Conservation (phyloP, 345 rosid species). For the Populus nigra region DNA sequence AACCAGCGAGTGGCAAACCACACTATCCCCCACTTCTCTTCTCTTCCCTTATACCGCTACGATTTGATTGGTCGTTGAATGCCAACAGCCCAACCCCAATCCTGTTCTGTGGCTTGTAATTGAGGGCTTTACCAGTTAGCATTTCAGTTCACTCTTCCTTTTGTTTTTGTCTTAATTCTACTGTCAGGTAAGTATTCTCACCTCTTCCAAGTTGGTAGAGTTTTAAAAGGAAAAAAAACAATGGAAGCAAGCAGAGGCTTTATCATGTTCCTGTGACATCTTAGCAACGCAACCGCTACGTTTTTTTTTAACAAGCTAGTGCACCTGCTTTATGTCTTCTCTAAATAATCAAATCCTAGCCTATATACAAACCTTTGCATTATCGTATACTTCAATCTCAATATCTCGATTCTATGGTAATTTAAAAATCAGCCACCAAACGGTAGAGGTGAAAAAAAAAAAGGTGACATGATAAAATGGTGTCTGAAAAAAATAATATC, state of each 20-base stretch:
- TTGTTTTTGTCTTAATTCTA: too few relatives aligned
- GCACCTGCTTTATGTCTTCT: background rate
- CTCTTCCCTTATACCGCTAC: background rate
- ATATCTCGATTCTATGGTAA: too few relatives aligned
- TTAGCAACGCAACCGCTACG: too few relatives aligned
- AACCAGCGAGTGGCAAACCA: background rate
- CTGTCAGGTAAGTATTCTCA: too few relatives aligned
- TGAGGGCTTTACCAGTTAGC: too few relatives aligned
- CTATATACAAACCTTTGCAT: too few relatives aligned
- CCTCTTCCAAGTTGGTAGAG: too few relatives aligned
- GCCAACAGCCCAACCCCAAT: background rate
- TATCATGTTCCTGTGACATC: too few relatives aligned
- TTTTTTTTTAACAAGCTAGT: background rate
- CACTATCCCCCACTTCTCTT: background rate
- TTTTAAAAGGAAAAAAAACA: too few relatives aligned
- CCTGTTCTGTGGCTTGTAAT: background rate
- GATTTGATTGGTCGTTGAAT: background rate
- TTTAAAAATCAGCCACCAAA: background rate
- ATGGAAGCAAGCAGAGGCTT: too few relatives aligned
- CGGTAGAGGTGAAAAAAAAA: background rate
- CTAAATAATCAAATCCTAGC: background rate
- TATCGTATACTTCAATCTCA: too few relatives aligned
- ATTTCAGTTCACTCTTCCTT: too few relatives aligned
- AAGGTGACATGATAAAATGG: background rate
- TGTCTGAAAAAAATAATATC: accelerated